Conservation (phyloP, 257 asterid species). For the Ophiorrhiza pumila region DNA sequence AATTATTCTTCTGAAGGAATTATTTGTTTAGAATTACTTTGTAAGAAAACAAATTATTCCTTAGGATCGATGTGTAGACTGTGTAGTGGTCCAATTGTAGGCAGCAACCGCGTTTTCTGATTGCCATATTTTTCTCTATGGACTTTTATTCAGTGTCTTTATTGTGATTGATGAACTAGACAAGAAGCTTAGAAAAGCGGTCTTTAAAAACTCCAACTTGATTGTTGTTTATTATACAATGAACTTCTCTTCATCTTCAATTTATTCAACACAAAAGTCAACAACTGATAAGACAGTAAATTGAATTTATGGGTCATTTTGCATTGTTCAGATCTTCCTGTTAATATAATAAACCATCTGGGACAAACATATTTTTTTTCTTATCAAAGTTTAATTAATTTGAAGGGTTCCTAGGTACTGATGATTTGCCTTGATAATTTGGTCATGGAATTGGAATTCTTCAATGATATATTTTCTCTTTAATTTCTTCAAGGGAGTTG, state of each 20-base stretch:
- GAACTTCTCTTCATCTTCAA: background rate
- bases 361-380: background rate
- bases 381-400: no score
- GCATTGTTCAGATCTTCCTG: background rate
- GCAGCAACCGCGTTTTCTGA: constrained; percentile 29
- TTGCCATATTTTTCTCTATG: constrained; percentile 11
- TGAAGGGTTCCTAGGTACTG: background rate
- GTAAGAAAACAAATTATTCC: background rate
- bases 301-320: background rate
- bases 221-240: background rate
- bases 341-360: background rate
- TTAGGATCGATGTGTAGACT: no score
- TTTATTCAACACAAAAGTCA: constrained; percentile 6
- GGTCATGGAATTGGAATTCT: background rate
- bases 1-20: constrained; percentile 5
- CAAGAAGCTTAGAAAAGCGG: background rate
- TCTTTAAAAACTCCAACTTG: no score
- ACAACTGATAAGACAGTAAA: background rate
- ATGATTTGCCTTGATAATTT: background rate
- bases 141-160: background rate
- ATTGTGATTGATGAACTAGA: background rate
- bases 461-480: no score
- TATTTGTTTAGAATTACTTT: background rate
- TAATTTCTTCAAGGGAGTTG: background rate
- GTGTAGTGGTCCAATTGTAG: constrained; percentile 28